A percentile compares a stretch with the other conserved stretches of the same genome.
phyloP scores from a whole-genome alignment of 2,329 filamentous ascomycete genomes.

The Sclerotinia trifoliorum region DNA sequence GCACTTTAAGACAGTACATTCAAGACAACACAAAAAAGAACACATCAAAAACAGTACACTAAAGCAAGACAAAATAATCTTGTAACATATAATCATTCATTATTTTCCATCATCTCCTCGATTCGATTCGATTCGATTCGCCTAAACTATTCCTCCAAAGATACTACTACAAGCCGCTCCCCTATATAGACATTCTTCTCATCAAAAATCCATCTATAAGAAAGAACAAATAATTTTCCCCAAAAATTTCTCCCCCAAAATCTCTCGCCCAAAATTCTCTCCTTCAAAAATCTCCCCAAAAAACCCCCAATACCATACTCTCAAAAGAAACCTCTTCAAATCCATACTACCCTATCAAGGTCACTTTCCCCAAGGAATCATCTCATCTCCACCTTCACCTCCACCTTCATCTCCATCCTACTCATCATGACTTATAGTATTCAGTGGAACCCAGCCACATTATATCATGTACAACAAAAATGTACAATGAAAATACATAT shows the following conservation, averaged over 20 bases:
- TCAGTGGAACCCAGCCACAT: constrained; percentile 7
- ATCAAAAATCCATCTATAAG: neutral
- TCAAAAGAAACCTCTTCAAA: neutral
- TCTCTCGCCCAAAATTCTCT: neutral
- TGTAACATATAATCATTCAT: neutral
- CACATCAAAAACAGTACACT: neutral
- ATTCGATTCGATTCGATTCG: too few relatives aligned
- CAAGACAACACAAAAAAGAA: too few relatives aligned
- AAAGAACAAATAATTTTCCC: neutral
- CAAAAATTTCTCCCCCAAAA: neutral
- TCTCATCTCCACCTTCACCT: neutral
- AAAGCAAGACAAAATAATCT: neutral
- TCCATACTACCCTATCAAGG: neutral
- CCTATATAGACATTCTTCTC: neutral
- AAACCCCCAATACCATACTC: neutral
- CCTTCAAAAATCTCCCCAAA: neutral
- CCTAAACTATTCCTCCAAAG: too few relatives aligned
- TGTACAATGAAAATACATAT: neutral
- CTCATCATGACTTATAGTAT: constrained; percentile 5
- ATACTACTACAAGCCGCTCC: too few relatives aligned
- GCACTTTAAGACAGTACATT: too few relatives aligned
- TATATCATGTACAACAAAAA: constrained; percentile 10
- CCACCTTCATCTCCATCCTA: neutral
- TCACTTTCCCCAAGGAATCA: neutral
- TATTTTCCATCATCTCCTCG: too few relatives aligned